Evolutionary conservation across 2,329 filamentous ascomycete genomes (phyloP), one percentile per base, ranked within the genome.

Genomic region (Anthostomella pinea): DNA sequence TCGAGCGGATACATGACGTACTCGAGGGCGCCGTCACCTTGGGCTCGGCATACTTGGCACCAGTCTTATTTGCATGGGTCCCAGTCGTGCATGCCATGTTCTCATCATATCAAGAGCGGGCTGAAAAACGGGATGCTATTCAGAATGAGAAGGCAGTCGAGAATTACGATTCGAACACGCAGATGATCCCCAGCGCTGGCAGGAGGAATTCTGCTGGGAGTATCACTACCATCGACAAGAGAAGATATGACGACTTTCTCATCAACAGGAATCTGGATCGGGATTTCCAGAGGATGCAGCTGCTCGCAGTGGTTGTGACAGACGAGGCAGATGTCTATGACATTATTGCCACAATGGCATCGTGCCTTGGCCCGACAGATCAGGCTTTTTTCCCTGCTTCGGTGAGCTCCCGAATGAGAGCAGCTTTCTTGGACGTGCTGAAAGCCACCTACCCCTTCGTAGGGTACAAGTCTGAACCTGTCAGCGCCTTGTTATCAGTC

Each of bases 11-110:
- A 10, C 87, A 91, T 49, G 75, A 76, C 34, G 75, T 83, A n/a
- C 71, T 95, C 21, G 64, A 83, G 16, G 67, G 70, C 37, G 77
- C 81, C 6, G 74, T 79, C 9, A 70, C 70, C 18, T 57, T 64
- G 14, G 73, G 73, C 11, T 69, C 77, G n/a, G 67, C 71, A 23
- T 77, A 78, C 22, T 85, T 85, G 14, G 80, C 78, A 37, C 87
- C 87, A 2, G 79, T 86, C 13, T 75, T 87, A 14, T 85, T 94
- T 48, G 79, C 85, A 3, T 97, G 90, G 90, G 80, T 83, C 4
- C 69, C 91, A 30, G 76, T 95, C 17, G 69, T 90, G 8, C 77
- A 85, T 52, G 73, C 76, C 17, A 79, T 93, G 66, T 78, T 79
- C 48, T 66, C 78, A 26, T 76, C 77, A 9, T 83, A 81, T 46